These are phyloP conservation scores for Colletotrichum sp. DNA, from an alignment of 2,329 filamentous ascomycete species.

Conservation along the genomic window DNA sequence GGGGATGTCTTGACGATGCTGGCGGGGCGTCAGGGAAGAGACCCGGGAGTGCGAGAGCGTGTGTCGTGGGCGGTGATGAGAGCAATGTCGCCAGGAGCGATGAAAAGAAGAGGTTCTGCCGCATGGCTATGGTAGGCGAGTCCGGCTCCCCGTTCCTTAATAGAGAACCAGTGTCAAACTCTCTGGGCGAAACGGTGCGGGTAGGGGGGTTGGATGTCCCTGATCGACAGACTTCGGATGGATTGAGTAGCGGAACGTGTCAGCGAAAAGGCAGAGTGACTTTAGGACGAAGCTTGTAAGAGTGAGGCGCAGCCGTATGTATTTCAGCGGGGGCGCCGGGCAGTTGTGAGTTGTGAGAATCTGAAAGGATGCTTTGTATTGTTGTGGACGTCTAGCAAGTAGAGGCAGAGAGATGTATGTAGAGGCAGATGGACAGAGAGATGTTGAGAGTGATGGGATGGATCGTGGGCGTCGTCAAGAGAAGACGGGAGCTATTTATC, in stretches of 20 bases:
- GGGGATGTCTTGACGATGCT: background rate
- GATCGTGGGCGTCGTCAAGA: background rate
- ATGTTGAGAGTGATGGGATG: background rate
- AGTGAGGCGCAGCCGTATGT: background rate
- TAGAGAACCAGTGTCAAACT: slow-evolving; percentile 10
- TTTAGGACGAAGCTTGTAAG: slow-evolving; percentile 7
- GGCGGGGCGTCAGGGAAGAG: background rate
- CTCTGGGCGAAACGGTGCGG: slow-evolving; percentile 14
- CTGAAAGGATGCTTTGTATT: background rate
- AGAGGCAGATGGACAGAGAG: background rate
- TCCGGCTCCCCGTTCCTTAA: slow-evolving; percentile 15
- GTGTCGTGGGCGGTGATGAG: background rate
- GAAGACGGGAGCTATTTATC: slow-evolving; percentile 9
- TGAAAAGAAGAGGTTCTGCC: slow-evolving; percentile 4
- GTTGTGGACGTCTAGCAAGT: background rate
- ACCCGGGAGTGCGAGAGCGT: background rate
- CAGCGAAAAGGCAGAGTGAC: background rate
- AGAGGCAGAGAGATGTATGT: background rate
- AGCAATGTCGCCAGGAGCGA: slow-evolving; percentile 17
- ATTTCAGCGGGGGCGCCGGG: background rate
- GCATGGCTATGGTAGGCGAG: slow-evolving; percentile 1
- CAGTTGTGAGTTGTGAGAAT: background rate
- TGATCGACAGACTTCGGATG: slow-evolving; percentile 17
- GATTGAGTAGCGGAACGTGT: slow-evolving; percentile 15
- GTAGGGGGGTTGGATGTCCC: background rate